These are phyloP conservation scores for Ustilago curta DNA, from an alignment of 1,284 basidiomycete species.

Conservation along the genomic window DNA sequence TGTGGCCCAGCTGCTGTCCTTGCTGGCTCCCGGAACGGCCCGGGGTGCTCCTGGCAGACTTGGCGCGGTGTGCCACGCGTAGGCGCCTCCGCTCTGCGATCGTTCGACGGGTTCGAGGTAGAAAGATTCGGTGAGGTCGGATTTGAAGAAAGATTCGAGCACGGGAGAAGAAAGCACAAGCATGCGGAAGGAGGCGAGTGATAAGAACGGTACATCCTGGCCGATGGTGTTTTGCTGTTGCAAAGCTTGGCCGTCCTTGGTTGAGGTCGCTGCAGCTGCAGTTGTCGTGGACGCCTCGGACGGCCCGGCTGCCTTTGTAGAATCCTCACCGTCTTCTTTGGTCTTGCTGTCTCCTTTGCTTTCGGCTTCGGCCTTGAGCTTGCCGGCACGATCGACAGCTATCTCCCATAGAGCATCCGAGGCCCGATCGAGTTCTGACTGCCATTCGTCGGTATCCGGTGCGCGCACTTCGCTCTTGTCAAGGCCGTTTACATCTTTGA, in stretches of 20 bases:
- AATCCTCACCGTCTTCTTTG: constrained; percentile 41
- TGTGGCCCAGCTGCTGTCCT: constrained; percentile 49
- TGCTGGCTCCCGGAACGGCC: constrained; percentile 52
- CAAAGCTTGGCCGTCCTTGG: constrained; percentile 12
- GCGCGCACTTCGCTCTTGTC: constrained; percentile 27
- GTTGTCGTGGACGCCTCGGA: constrained; percentile 10
- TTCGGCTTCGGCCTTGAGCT: constrained; percentile 39
- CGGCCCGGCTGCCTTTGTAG: constrained; percentile 4
- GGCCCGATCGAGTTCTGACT: constrained; percentile 58
- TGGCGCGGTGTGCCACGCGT: constrained; percentile 66
- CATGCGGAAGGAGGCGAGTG: constrained; percentile 63
- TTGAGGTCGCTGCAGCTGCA: constrained; percentile 4
- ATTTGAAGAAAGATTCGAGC: constrained; percentile 65
- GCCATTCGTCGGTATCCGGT: constrained; percentile 48
- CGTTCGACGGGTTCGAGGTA: constrained; percentile 60
- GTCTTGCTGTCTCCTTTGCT: constrained; percentile 4
- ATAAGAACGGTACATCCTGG: constrained; percentile 65
- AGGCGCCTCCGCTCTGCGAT: constrained; percentile 62
- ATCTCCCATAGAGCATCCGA: constrained; percentile 66
- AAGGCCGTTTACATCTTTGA: constrained; percentile 35
- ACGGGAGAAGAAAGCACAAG: constrained; percentile 65
- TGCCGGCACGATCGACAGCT: constrained; percentile 60
- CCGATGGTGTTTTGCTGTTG: constrained; percentile 26
- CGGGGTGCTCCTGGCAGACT: constrained; percentile 49
- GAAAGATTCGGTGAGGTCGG: constrained; percentile 63